Evolutionary conservation across 805 yeast genomes (phyloP).

Genomic region (Cyberlindnera subsufficiens): DNA sequence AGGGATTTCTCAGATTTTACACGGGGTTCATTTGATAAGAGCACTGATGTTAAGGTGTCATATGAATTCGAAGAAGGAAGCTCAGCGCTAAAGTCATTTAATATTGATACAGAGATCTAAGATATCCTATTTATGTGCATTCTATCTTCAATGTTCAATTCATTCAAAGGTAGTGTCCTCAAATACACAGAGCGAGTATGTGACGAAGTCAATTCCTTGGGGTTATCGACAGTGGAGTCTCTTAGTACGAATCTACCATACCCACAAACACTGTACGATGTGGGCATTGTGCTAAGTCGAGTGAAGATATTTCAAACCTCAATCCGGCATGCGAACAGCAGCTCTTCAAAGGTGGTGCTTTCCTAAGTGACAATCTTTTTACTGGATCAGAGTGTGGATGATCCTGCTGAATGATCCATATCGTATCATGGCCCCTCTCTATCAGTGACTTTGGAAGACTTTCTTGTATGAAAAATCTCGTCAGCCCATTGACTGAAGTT

Average conservation of each 20-base stretch:
- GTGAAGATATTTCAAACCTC: conserved; percentile 27
- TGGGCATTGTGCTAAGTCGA: conserved; percentile 30
- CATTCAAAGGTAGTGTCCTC: no score
- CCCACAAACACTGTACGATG: conserved; percentile 6
- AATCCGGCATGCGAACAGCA: conserved; percentile 27
- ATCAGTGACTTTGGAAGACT: conserved; percentile 21
- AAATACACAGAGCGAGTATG: background rate
- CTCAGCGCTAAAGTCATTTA: no score
- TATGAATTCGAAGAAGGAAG: conserved; percentile 4
- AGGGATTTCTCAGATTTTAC: conserved; percentile 5
- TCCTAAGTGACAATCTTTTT: conserved; percentile 54
- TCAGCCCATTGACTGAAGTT: conserved; percentile 48
- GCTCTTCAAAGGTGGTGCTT: background rate
- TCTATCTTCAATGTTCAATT: no score
- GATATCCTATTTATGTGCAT: no score
- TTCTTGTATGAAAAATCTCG: conserved; percentile 34
- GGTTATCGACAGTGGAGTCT: background rate
- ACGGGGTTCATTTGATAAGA: background rate
- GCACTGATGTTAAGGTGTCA: background rate
- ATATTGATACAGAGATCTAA: no score
- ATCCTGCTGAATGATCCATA: conserved; percentile 40
- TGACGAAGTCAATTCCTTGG: background rate
- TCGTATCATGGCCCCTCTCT: conserved; percentile 25
- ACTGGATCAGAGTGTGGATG: conserved; percentile 51
- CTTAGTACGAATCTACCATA: background rate